These are phyloP conservation scores for Neofusicoccum sp. DNA, from an alignment of 2,329 filamentous ascomycete species.

Conservation along the genomic window DNA sequence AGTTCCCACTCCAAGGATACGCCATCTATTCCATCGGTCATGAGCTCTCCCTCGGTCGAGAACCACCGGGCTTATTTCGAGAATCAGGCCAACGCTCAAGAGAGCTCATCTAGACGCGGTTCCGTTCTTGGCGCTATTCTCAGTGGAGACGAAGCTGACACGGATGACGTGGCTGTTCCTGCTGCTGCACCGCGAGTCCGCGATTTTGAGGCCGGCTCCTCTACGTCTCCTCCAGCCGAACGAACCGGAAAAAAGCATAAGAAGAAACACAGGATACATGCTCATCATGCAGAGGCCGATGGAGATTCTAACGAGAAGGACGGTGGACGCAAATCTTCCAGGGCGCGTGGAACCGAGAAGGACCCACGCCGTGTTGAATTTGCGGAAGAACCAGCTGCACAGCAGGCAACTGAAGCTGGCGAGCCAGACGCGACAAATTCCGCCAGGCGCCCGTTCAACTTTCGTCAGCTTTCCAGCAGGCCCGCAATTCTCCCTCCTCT, in stretches of 20 bases:
- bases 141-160: slow-evolving; percentile 58
- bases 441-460: slow-evolving; percentile 41
- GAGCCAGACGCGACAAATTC: slow-evolving; percentile 47
- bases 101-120: slow-evolving; percentile 34
- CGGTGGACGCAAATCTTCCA: not conserved
- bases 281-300: slow-evolving; percentile 22
- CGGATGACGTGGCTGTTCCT: slow-evolving; percentile 44
- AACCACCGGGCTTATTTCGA: slow-evolving; percentile 43
- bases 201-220: slow-evolving; percentile 51
- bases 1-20: slow-evolving; percentile 71
- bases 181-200: slow-evolving; percentile 42
- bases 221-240: slow-evolving; percentile 36
- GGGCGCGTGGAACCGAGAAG: not conserved
- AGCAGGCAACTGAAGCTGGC: slow-evolving; percentile 13
- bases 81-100: slow-evolving; percentile 28
- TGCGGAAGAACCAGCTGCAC: slow-evolving; percentile 38
- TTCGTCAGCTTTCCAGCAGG: slow-evolving; percentile 59
- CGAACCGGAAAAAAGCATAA: slow-evolving; percentile 50
- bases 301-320: slow-evolving; percentile 6
- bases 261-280: slow-evolving; percentile 48
- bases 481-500: slow-evolving; percentile 57
- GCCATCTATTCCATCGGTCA: slow-evolving; percentile 46
- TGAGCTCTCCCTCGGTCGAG: slow-evolving; percentile 49
- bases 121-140: slow-evolving; percentile 46
- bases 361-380: slow-evolving; percentile 58